Evolutionary conservation across 352 stramenopile genomes (phyloP).

Genomic region (Phytophthora hibernalis): DNA sequence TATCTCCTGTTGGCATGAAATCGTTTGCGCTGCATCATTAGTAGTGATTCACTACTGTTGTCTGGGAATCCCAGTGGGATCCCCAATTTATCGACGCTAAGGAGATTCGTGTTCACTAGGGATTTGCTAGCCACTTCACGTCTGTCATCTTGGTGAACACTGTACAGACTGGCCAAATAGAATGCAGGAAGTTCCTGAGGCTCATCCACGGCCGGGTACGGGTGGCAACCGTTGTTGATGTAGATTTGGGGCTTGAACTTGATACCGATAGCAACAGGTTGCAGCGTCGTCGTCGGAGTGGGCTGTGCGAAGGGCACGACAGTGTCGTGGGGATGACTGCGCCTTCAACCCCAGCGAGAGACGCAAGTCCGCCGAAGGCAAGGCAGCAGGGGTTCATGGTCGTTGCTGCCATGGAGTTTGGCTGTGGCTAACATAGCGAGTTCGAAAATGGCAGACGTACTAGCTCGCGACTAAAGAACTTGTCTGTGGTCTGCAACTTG

Average conservation of each 20-base stretch:
- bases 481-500: background rate
- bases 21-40: no score
- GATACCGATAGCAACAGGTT: background rate
- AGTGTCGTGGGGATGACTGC: background rate
- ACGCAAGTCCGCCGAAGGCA: background rate
- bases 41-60: no score
- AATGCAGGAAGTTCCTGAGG: no score
- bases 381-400: background rate
- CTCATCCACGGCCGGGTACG: constrained; percentile 7
- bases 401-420: background rate
- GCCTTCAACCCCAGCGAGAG: background rate
- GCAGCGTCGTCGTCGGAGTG: background rate
- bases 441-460: background rate
- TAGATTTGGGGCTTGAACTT: constrained; percentile 16
- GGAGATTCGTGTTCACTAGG: background rate
- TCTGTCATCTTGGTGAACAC: no score
- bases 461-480: background rate
- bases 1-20: no score
- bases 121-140: background rate
- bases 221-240: constrained; percentile 15
- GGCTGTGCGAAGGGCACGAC: background rate
- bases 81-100: background rate
- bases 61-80: no score
- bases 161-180: no score
- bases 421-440: background rate